A percentile compares a stretch with the other conserved stretches of the same genome.
phyloP scores from a whole-genome alignment of 2,329 filamentous ascomycete genomes.

The Cyanodermella asteris region DNA sequence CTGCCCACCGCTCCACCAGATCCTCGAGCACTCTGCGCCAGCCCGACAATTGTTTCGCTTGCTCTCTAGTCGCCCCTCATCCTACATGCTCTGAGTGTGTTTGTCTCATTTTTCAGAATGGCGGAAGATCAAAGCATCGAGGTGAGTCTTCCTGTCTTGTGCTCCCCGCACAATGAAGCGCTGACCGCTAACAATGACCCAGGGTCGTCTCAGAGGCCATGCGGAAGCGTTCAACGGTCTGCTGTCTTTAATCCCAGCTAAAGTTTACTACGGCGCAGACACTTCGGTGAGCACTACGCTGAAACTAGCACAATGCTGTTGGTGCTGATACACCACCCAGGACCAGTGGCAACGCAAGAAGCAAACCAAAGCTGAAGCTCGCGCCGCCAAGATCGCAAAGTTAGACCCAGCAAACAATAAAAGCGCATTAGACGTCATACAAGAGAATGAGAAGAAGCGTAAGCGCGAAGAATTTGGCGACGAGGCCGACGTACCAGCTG shows the following conservation, averaged over 20 bases:
- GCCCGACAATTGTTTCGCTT: no score
- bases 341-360: slow-evolving; percentile 92
- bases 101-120: no score
- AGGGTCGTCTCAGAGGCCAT: slow-evolving; percentile 25
- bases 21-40: no score
- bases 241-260: slow-evolving; percentile 44
- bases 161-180: no score
- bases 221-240: slow-evolving; percentile 8
- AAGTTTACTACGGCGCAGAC: slow-evolving; percentile 77
- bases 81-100: no score
- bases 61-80: no score
- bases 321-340: slow-evolving; percentile 22
- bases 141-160: no score
- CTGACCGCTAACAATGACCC: no score
- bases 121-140: no score
- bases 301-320: not conserved
- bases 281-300: slow-evolving; percentile 15
- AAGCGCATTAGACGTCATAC: slow-evolving; percentile 65
- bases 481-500: slow-evolving; percentile 25
- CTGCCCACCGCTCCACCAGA: no score
- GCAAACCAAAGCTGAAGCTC: slow-evolving; percentile 76
- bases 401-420: slow-evolving; percentile 79
- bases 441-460: slow-evolving; percentile 8
- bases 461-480: slow-evolving; percentile 10
- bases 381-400: slow-evolving; percentile 65